Conservation (phyloP, 2,329 filamentous ascomycete species). For the Trichoderma lentiforme region DNA sequence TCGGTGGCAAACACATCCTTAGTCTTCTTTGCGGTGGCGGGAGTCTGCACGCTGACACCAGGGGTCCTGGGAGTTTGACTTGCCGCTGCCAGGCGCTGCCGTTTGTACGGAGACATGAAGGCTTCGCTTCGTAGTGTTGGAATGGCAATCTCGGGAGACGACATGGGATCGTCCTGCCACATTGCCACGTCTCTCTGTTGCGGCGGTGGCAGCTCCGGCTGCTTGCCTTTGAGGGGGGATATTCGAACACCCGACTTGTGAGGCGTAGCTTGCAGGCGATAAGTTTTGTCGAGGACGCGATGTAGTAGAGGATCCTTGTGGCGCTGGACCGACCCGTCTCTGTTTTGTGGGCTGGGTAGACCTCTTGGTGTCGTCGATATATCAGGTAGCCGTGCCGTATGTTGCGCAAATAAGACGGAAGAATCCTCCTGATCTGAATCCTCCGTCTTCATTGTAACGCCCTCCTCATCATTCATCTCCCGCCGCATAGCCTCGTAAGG, state of each 20-base stretch:
- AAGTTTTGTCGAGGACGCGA: constrained; percentile 91
- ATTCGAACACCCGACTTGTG: constrained; percentile 53
- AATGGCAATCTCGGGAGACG: constrained; percentile 73
- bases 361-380: constrained; percentile 59
- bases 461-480: constrained; percentile 55
- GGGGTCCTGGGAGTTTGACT: constrained; percentile 63
- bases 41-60: constrained; percentile 83
- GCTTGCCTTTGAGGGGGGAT: constrained; percentile 44
- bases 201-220: constrained; percentile 15
- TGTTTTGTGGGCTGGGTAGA: constrained; percentile 26
- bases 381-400: constrained; percentile 55
- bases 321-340: constrained; percentile 35
- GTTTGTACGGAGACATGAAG: constrained; percentile 70
- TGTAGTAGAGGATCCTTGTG: constrained; percentile 78
- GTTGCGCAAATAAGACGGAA: constrained; percentile 49
- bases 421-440: constrained; percentile 41
- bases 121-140: constrained; percentile 82
- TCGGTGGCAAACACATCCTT: constrained; percentile 46
- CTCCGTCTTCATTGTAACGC: constrained; percentile 34
- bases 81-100: constrained; percentile 42
- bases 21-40: constrained; percentile 48
- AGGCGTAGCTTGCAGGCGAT: constrained; percentile 88
- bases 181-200: constrained; percentile 20
- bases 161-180: constrained; percentile 60
- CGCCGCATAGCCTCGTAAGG: constrained; percentile 72